phyloP scores from a whole-genome alignment of 129 eudicot genomes.

The Chrysanthemum seticuspe region DNA sequence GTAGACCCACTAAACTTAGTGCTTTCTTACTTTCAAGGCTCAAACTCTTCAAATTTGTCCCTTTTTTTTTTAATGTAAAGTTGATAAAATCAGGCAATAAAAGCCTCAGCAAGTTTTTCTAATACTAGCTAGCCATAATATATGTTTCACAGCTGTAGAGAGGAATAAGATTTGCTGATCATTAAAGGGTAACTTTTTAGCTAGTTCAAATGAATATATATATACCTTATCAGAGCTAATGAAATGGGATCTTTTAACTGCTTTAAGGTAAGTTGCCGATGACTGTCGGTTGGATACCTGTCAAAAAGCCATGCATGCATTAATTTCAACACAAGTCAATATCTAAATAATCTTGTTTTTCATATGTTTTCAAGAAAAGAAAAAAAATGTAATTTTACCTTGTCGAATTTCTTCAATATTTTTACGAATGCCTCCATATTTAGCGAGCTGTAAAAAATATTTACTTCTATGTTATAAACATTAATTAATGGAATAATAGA shows the following conservation, averaged over 20 bases:
- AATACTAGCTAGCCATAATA: too few relatives aligned
- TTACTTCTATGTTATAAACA: background rate
- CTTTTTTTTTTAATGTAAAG: background rate
- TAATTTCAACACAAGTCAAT: background rate
- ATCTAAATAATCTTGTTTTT: too few relatives aligned
- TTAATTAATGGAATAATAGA: too few relatives aligned
- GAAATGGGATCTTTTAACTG: conserved; percentile 77
- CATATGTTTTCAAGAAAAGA: background rate
- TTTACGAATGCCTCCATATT: conserved; percentile 94
- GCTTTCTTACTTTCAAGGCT: conserved; percentile 21
- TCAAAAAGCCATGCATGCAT: background rate
- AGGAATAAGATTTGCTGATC: too few relatives aligned
- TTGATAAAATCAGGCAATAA: too few relatives aligned
- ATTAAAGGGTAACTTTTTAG: background rate
- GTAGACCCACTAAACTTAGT: conserved; percentile 11
- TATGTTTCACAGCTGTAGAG: too few relatives aligned
- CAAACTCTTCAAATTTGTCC: background rate
- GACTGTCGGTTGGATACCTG: conserved; percentile 76
- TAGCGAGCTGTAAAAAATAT: conserved; percentile 65
- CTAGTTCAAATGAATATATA: too few relatives aligned
- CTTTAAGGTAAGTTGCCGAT: conserved; percentile 70
- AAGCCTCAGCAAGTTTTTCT: too few relatives aligned
- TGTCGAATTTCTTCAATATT: conserved; percentile 92
- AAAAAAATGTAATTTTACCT: conserved; percentile 40
- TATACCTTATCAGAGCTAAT: conserved; percentile 93